Conservation (phyloP, 2,329 filamentous ascomycete species). For the Aureobasidium sp. region DNA sequence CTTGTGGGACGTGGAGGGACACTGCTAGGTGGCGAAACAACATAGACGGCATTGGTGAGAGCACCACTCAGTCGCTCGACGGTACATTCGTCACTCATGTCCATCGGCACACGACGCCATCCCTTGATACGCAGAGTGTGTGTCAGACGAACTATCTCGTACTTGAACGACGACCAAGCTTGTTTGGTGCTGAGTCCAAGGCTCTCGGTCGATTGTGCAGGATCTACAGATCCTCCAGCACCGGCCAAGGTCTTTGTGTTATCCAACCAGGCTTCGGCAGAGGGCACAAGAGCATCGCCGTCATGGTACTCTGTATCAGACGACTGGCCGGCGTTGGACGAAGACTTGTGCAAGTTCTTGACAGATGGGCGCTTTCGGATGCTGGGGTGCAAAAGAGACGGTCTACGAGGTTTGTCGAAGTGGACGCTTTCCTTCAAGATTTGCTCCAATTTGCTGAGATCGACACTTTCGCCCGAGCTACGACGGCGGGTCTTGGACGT, state of each 20-base stretch:
- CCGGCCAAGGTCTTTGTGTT: constrained; percentile 86
- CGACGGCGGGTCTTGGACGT: constrained; percentile 7
- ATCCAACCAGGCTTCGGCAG: constrained; percentile 77
- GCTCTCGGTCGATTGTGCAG: constrained; percentile 45
- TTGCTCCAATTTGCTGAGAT: constrained; percentile 71
- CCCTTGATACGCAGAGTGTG: constrained; percentile 88
- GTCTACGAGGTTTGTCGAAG: constrained; percentile 27
- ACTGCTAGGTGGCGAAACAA: constrained; percentile 72
- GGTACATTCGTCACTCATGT: constrained; percentile 59
- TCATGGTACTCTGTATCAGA: constrained; percentile 84
- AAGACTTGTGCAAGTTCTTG: constrained; percentile 30
- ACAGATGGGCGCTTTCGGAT: constrained; percentile 25
- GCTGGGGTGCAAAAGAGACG: constrained; percentile 19
- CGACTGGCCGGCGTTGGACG: constrained; percentile 50
- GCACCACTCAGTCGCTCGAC: constrained; percentile 81
- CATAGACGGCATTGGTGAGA: constrained; percentile 92
- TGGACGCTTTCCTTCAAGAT: constrained; percentile 66
- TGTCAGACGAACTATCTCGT: constrained; percentile 78
- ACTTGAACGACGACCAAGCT: constrained; percentile 81
- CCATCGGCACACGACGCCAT: constrained; percentile 76
- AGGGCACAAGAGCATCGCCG: constrained; percentile 73
- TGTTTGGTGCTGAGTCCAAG: constrained; percentile 30
- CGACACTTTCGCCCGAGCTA: constrained; percentile 58
- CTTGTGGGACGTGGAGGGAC: constrained; percentile 36
- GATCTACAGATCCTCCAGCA: constrained; percentile 43